Evolutionary conservation across 805 yeast genomes (phyloP).

Genomic region (Starmerella scarabaei): DNA sequence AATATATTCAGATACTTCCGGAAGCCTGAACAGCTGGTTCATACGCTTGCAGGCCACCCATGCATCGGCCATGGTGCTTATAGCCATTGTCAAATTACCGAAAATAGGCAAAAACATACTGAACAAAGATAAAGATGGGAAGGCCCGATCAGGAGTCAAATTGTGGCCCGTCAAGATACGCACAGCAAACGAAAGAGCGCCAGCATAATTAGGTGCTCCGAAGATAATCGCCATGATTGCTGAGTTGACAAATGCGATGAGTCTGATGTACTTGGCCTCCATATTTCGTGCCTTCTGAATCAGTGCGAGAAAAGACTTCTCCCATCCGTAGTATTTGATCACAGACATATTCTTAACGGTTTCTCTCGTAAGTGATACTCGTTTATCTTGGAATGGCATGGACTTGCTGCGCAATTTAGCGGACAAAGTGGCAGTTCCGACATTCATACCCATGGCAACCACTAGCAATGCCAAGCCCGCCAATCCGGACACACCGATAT

Average conservation of each 20-base stretch:
- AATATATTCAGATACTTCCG: neutral
- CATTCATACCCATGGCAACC: conserved; percentile 29
- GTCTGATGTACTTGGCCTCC: conserved; percentile 9
- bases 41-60: conserved; percentile 24
- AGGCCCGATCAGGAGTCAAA: conserved; percentile 5
- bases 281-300: conserved; percentile 25
- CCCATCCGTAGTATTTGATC: conserved; percentile 87
- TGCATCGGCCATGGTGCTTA: conserved; percentile 29
- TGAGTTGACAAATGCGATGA: conserved; percentile 1
- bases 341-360: conserved; percentile 60
- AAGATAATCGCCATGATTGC: neutral
- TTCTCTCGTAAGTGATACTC: conserved; percentile 66
- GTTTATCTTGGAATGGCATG: conserved; percentile 46
- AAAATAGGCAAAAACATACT: conserved; percentile 2
- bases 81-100: conserved; percentile 33
- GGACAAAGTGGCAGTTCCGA: conserved; percentile 10
- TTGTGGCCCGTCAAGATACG: conserved; percentile 1
- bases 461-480: conserved; percentile 47
- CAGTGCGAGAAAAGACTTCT: conserved; percentile 50
- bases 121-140: conserved; percentile 9
- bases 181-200: conserved; percentile 8
- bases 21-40: conserved; percentile 9
- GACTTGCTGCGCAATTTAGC: conserved; percentile 1
- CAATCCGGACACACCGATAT: conserved; percentile 58
- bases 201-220: conserved; percentile 6